A percentile compares a stretch with the other conserved stretches of the same genome.
phyloP scores from a whole-genome alignment of 495 filamentous ascomycete genomes.

The Astrocystis sublimbata region DNA sequence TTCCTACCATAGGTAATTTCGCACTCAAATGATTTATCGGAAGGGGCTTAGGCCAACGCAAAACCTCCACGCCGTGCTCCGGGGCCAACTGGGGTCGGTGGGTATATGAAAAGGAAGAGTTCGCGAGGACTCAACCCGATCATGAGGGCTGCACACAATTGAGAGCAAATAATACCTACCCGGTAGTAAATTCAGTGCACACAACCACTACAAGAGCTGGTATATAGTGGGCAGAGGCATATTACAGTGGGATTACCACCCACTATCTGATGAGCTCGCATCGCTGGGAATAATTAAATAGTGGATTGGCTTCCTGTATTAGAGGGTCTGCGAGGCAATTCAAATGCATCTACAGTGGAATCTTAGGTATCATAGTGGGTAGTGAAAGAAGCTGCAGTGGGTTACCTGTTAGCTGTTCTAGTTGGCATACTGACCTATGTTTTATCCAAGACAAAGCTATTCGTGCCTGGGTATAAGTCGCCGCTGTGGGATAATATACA shows the following conservation, averaged over 20 bases:
- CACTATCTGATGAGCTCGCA: background rate
- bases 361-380: background rate
- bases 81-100: background rate
- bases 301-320: background rate
- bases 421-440: no score
- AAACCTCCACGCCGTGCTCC: background rate
- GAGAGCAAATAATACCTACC: background rate
- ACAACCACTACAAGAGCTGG: background rate
- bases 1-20: background rate
- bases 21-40: background rate
- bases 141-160: background rate
- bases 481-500: no score
- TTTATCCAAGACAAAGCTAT: no score
- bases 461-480: no score
- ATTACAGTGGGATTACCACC: background rate
- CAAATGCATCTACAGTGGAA: background rate
- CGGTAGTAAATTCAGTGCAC: background rate
- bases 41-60: background rate
- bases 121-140: background rate
- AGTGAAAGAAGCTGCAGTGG: background rate
- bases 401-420: background rate
- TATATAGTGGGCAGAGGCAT: background rate
- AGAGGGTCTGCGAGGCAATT: background rate
- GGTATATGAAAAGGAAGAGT: slow-evolving; percentile 6
- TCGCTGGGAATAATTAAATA: background rate